A percentile compares a stretch with the other conserved stretches of the same genome.
These are phyloP conservation scores for Anethum foeniculum DNA, from an alignment of 140 eudicot genomes.

Conservation along the genomic window DNA sequence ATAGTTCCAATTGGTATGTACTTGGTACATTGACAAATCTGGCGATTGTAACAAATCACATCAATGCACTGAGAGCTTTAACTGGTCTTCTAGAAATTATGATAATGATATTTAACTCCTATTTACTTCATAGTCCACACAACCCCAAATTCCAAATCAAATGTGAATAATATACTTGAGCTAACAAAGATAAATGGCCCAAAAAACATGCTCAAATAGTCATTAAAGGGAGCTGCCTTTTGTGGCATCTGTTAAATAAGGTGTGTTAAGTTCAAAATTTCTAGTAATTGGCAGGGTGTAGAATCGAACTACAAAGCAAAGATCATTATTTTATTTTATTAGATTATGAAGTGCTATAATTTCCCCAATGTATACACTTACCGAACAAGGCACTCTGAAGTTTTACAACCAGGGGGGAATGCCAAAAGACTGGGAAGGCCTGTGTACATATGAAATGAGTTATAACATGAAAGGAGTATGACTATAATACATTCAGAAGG, in stretches of 20 bases:
- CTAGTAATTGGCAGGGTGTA: neutral
- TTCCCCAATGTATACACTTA: conserved; percentile 22
- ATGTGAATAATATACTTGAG: neutral
- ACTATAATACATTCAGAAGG: neutral
- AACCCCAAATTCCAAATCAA: neutral
- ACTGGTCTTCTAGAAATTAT: neutral
- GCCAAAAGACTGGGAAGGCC: conserved; percentile 84
- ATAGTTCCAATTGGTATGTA: neutral
- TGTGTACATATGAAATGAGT: conserved; percentile 24
- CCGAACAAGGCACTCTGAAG: conserved; percentile 66
- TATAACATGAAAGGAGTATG: neutral
- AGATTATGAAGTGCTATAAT: neutral
- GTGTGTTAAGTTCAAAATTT: neutral
- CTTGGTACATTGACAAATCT: neutral
- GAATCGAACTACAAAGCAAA: neutral
- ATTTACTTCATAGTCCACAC: neutral
- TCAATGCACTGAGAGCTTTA: neutral
- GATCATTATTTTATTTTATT: neutral
- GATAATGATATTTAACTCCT: neutral
- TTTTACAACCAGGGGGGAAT: conserved; percentile 73
- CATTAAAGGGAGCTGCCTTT: neutral
- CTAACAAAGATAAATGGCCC: neutral
- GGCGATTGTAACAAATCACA: neutral
- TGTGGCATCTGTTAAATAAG: neutral
- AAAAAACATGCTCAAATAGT: neutral